Conservation (phyloP, 2,329 filamentous ascomycete species). For the Paraphaeosphaeria sporulosa region DNA sequence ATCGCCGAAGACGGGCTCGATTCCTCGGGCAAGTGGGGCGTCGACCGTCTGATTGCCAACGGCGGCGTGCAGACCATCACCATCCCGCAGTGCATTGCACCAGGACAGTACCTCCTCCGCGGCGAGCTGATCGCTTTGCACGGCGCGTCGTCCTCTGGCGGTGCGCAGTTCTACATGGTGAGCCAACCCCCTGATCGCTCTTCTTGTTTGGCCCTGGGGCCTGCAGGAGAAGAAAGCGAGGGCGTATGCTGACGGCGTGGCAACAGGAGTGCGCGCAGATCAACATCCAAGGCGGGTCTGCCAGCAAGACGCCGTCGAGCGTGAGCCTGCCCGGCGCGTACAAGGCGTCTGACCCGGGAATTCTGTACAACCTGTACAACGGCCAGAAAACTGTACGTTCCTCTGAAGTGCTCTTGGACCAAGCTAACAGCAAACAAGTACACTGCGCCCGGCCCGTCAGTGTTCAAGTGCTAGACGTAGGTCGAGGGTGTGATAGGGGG, state of each 20-base stretch:
- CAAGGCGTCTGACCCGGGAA: slow-evolving; percentile 37
- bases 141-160: slow-evolving; percentile 38
- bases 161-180: slow-evolving; percentile 54
- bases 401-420: too few relatives aligned
- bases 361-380: slow-evolving; percentile 41
- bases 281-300: slow-evolving; percentile 38
- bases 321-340: slow-evolving; percentile 47
- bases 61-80: slow-evolving; percentile 53
- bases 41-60: slow-evolving; percentile 48
- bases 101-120: slow-evolving; percentile 52
- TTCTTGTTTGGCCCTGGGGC: neutral
- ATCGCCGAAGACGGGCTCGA: slow-evolving; percentile 50
- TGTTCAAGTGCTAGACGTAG: slow-evolving; percentile 57
- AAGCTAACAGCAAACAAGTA: too few relatives aligned
- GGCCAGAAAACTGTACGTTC: too few relatives aligned
- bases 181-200: neutral
- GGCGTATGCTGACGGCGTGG: too few relatives aligned
- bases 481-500: neutral
- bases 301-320: slow-evolving; percentile 33
- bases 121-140: slow-evolving; percentile 56
- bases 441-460: slow-evolving; percentile 57
- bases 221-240: neutral
- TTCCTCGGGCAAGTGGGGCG: slow-evolving; percentile 41
- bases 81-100: slow-evolving; percentile 45
- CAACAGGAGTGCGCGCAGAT: slow-evolving; percentile 48